phyloP scores from a whole-genome alignment of 2,329 filamentous ascomycete species.

The Xylaria sp. region DNA sequence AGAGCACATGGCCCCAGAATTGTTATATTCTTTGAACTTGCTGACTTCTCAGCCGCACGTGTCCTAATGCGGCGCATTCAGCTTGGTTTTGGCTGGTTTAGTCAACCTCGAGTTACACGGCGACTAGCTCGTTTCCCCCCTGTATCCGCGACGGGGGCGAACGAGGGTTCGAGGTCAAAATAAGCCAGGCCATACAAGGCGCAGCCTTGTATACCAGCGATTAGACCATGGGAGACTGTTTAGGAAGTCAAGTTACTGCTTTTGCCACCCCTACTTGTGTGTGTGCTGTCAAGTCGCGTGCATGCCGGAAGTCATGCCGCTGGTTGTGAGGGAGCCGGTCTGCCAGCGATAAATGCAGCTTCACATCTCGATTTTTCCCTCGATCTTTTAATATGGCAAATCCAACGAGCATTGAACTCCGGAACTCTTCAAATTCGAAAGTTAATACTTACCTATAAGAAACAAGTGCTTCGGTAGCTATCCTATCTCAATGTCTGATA shows the following conservation, averaged over 20 bases:
- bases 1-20: not conserved
- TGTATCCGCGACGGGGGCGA: not conserved
- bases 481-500: not conserved
- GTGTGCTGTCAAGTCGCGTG: not conserved
- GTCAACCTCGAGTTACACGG: not conserved
- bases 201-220: not conserved
- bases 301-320: not conserved
- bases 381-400: not conserved
- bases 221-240: not conserved
- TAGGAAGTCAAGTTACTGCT: not conserved
- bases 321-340: not conserved
- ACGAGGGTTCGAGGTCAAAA: not conserved
- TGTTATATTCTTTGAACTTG: not conserved
- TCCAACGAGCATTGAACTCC: not conserved
- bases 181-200: not conserved
- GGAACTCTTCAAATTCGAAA: not conserved
- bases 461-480: not conserved
- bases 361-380: not conserved
- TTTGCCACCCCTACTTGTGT: not conserved
- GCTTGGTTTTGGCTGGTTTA: not conserved
- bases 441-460: not conserved
- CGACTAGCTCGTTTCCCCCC: not conserved
- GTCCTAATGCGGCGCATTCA: not conserved
- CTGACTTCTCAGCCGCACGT: not conserved
- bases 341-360: not conserved